Percentiles rank a stretch among this genome's conserved stretches.
Evolutionary conservation across 345 rosid genomes (phyloP).

Genomic region (Moricandia arvensis): DNA sequence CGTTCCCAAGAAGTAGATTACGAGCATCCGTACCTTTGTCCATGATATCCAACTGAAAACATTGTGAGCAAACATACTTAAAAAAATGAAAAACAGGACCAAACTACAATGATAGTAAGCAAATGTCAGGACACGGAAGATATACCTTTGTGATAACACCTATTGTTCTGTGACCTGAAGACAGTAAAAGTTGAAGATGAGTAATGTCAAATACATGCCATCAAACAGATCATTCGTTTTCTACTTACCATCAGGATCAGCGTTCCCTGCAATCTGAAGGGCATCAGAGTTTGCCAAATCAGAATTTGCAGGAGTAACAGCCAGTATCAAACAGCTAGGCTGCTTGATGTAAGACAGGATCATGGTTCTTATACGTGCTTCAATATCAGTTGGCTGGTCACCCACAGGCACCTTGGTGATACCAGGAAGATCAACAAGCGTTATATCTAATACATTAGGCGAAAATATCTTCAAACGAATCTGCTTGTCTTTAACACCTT

Average conservation of each 20-base stretch:
- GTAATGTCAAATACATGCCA: background rate
- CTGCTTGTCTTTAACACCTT: slow-evolving; percentile 59
- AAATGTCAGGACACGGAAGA: slow-evolving; percentile 9
- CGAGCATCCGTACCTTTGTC: slow-evolving; percentile 68
- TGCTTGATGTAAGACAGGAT: slow-evolving; percentile 48
- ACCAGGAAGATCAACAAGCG: slow-evolving; percentile 72
- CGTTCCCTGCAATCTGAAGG: slow-evolving; percentile 60
- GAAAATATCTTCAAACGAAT: slow-evolving; percentile 58
- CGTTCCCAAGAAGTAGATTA: slow-evolving; percentile 59
- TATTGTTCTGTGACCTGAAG: slow-evolving; percentile 62
- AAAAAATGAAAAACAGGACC: slow-evolving; percentile 8
- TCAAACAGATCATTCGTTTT: background rate
- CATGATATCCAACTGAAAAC: slow-evolving; percentile 70
- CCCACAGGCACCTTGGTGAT: slow-evolving; percentile 76
- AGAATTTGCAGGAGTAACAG: slow-evolving; percentile 70
- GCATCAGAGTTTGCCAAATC: slow-evolving; percentile 82
- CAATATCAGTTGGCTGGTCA: slow-evolving; percentile 67
- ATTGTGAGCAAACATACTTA: slow-evolving; percentile 13
- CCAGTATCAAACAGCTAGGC: slow-evolving; percentile 59
- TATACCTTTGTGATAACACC: slow-evolving; percentile 73
- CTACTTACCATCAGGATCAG: slow-evolving; percentile 57
- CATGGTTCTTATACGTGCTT: slow-evolving; percentile 56
- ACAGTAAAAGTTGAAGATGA: slow-evolving; percentile 14
- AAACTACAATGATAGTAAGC: background rate
- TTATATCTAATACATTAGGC: slow-evolving; percentile 61